These are phyloP conservation scores for Hordeum marinum DNA, from an alignment of 176 grass and related monocot genomes.

Conservation along the genomic window DNA sequence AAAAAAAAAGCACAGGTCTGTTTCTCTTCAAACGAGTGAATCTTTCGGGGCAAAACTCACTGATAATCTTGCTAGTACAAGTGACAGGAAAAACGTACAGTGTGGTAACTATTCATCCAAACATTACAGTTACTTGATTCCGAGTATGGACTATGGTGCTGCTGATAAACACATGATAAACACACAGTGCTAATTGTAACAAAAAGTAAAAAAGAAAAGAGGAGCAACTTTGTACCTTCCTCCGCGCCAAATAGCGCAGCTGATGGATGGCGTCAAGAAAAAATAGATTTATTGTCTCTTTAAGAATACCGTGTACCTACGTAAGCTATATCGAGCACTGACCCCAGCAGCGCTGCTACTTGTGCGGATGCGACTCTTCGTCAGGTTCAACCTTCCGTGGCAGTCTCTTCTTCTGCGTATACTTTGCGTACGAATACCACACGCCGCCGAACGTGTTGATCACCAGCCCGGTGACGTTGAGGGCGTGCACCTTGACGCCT, in stretches of 20 bases:
- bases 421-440: constrained; percentile 94
- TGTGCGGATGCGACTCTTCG: constrained; percentile 46
- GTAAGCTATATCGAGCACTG: not conserved
- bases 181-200: not conserved
- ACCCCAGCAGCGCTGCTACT: constrained; percentile 12
- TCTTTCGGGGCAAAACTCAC: not conserved
- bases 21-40: not conserved
- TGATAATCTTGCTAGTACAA: not conserved
- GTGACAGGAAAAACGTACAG: not conserved
- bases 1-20: not conserved
- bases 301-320: not conserved
- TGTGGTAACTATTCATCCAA: not conserved
- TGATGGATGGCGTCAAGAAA: not conserved
- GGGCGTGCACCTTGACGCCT: constrained; percentile 72
- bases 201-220: not conserved
- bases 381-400: constrained; percentile 45
- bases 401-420: constrained; percentile 67
- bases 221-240: not conserved
- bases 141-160: not conserved
- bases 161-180: not conserved
- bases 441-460: constrained; percentile 88
- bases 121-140: not conserved
- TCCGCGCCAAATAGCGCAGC: not conserved
- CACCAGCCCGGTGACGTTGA: constrained; percentile 78
- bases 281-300: not conserved